These are phyloP conservation scores for Nissolia schottii DNA, from an alignment of 306 rosid species.

Conservation along the genomic window DNA sequence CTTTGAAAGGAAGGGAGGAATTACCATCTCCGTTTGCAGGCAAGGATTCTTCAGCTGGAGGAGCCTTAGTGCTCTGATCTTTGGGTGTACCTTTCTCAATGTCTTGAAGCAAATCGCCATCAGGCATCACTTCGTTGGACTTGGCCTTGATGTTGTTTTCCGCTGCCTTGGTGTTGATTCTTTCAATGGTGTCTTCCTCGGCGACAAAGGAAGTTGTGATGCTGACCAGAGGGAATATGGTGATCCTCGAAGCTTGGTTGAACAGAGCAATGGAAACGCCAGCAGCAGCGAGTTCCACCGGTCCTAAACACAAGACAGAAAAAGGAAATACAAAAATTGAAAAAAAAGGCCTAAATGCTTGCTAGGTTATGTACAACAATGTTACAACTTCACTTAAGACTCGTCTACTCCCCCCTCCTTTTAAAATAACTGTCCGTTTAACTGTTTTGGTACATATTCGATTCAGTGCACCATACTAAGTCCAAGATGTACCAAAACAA, in stretches of 20 bases:
- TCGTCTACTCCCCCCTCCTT: no score
- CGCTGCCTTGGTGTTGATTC: slow-evolving; percentile 18
- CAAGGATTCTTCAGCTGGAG: background rate
- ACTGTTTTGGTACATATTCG: no score
- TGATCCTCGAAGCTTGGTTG: slow-evolving; percentile 92
- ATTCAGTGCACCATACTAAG: no score
- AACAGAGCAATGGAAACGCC: slow-evolving; percentile 88
- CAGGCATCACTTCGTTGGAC: slow-evolving; percentile 5
- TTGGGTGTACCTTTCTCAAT: slow-evolving; percentile 35
- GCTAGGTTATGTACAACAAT: no score
- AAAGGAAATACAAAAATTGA: background rate
- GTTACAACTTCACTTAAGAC: no score
- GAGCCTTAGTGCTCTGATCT: background rate
- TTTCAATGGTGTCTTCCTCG: slow-evolving; percentile 74
- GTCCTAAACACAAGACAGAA: slow-evolving; percentile 34
- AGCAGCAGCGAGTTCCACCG: slow-evolving; percentile 93
- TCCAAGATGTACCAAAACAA: no score
- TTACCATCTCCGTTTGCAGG: no score
- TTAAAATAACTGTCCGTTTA: no score
- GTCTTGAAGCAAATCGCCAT: slow-evolving; percentile 29
- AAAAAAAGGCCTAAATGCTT: no score
- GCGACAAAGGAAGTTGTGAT: slow-evolving; percentile 93
- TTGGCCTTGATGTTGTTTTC: slow-evolving; percentile 21
- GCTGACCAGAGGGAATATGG: slow-evolving; percentile 88
- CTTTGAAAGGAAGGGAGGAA: no score